Percentiles rank a stretch among this genome's conserved stretches.
Conservation (phyloP, 805 yeast genomes). For the Zygosaccharomyces bailii region DNA sequence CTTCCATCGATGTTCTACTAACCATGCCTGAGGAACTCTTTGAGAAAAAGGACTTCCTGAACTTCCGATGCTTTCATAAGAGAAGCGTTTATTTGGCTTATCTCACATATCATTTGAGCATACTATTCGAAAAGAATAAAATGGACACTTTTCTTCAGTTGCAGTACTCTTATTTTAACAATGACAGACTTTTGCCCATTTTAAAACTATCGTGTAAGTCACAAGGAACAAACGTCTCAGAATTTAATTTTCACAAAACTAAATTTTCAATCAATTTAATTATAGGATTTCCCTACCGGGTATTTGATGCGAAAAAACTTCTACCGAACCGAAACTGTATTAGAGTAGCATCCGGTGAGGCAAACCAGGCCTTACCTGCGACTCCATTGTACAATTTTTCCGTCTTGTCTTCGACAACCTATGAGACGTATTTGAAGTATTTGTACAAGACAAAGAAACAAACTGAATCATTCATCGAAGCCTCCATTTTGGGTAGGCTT, state of each 20-base stretch:
- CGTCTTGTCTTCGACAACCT: conserved; percentile 62
- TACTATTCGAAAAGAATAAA: conserved; percentile 50
- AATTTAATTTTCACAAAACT: conserved; percentile 62
- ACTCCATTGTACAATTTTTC: conserved; percentile 89
- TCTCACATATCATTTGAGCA: conserved; percentile 61
- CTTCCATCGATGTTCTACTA: conserved; percentile 72
- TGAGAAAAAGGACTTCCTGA: conserved; percentile 83
- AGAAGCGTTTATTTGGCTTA: conserved; percentile 83
- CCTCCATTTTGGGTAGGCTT: conserved; percentile 77
- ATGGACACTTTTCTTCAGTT: conserved; percentile 45
- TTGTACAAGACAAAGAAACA: conserved; percentile 71
- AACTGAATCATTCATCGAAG: conserved; percentile 81
- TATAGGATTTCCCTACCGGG: conserved; percentile 65
- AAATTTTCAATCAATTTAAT: conserved; percentile 69
- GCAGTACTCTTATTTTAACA: conserved; percentile 68
- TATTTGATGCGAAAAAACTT: conserved; percentile 72
- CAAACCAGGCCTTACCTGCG: conserved; percentile 46
- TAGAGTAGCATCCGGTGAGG: conserved; percentile 54
- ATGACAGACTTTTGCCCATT: conserved; percentile 73
- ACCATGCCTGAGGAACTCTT: conserved; percentile 76
- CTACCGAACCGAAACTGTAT: conserved; percentile 79
- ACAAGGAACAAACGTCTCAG: conserved; percentile 21
- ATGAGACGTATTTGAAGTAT: conserved; percentile 67
- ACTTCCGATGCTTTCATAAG: conserved; percentile 86
- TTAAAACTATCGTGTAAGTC: conserved; percentile 53